Evolutionary conservation across 495 filamentous ascomycete genomes (phyloP).

Genomic region (Cryomyces antarcticus): DNA sequence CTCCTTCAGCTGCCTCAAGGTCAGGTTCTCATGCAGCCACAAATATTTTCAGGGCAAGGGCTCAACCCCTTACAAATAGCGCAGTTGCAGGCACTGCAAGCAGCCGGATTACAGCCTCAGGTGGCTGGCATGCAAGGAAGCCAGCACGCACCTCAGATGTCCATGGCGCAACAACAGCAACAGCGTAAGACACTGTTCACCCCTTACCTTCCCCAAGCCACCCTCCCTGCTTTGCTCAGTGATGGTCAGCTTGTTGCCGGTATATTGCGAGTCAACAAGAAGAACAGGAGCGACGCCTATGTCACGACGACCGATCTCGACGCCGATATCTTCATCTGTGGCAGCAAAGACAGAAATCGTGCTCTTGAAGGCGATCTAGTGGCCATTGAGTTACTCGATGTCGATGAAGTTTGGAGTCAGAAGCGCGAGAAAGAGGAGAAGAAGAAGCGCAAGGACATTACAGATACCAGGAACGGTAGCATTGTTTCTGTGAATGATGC

Average conservation of each 20-base stretch:
- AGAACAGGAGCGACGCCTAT: slow-evolving; percentile 96
- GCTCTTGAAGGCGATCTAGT: slow-evolving; percentile 91
- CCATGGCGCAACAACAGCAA: slow-evolving; percentile 42
- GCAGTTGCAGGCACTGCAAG: slow-evolving; percentile 59
- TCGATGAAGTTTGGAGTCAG: slow-evolving; percentile 95
- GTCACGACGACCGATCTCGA: slow-evolving; percentile 87
- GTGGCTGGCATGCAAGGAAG: slow-evolving; percentile 45
- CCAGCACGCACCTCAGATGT: slow-evolving; percentile 42
- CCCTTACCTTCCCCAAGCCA: slow-evolving; percentile 91
- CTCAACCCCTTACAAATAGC: slow-evolving; percentile 79
- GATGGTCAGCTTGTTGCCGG: slow-evolving; percentile 91
- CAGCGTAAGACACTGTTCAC: slow-evolving; percentile 98
- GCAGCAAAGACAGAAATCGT: slow-evolving; percentile 93
- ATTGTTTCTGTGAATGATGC: slow-evolving; percentile 47
- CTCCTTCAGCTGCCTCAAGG: slow-evolving; percentile 69
- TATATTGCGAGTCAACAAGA: slow-evolving; percentile 96
- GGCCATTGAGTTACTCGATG: slow-evolving; percentile 88
- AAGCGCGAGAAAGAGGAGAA: slow-evolving; percentile 99
- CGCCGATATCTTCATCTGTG: slow-evolving; percentile 98
- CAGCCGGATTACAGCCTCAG: slow-evolving; percentile 26
- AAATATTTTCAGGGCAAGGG: slow-evolving; percentile 66
- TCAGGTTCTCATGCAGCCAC: slow-evolving; percentile 45
- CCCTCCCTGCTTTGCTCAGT: slow-evolving; percentile 69
- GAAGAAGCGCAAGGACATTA: slow-evolving; percentile 98
- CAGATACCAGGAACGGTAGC: slow-evolving; percentile 58